Conservation (phyloP, 441 rosid species). For the Populus hybrid region DNA sequence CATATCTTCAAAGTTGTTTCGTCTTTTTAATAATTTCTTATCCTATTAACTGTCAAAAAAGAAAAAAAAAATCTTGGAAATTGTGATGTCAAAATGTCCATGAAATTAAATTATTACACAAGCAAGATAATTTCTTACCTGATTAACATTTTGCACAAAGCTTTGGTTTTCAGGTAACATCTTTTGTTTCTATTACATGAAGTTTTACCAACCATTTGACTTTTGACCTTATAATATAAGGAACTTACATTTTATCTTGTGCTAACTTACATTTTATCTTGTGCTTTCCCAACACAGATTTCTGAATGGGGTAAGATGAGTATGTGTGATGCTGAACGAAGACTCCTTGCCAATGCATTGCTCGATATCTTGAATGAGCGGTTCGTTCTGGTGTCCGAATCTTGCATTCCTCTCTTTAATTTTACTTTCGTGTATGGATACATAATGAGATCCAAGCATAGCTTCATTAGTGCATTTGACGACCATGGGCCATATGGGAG, state of each 20-base stretch:
- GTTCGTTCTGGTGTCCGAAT: slow-evolving; percentile 25
- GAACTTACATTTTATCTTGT: background rate
- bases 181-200: background rate
- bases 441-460: slow-evolving; percentile 8
- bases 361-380: slow-evolving; percentile 25
- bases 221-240: background rate
- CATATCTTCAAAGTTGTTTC: background rate
- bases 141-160: background rate
- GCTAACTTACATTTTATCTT: background rate
- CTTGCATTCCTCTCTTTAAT: slow-evolving; percentile 25
- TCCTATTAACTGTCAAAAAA: background rate
- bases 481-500: slow-evolving; percentile 14
- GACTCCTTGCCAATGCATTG: slow-evolving; percentile 26
- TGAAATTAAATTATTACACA: background rate
- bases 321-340: slow-evolving; percentile 26
- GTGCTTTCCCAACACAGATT: background rate
- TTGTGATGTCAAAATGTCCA: background rate
- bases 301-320: slow-evolving; percentile 20
- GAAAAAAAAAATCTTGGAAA: too few relatives aligned
- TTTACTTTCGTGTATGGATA: slow-evolving; percentile 15
- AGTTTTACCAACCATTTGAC: background rate
- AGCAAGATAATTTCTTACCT: background rate
- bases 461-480: slow-evolving; percentile 10
- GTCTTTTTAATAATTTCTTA: background rate
- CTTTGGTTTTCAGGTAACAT: background rate